Percentiles rank a stretch among this genome's conserved stretches.
Conservation (phyloP, 352 stramenopile genomes). For the Globisporangium spiculum region DNA sequence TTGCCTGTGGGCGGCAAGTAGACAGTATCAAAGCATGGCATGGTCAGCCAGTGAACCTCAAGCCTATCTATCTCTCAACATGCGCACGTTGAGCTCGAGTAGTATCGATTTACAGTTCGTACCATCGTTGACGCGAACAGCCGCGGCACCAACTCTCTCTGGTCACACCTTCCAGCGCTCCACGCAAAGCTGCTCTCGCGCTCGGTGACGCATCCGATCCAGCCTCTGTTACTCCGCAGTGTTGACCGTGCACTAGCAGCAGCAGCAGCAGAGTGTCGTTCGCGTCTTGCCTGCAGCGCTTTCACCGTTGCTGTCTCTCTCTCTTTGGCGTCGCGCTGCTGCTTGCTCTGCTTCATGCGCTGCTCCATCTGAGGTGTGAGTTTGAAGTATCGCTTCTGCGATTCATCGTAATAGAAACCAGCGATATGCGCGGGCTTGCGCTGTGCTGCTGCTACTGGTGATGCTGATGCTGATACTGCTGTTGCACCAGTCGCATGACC, state of each 20-base stretch:
- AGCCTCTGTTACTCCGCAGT: conserved; percentile 6
- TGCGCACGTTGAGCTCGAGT: background rate
- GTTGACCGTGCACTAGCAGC: background rate
- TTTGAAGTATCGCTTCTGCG: conserved; percentile 49
- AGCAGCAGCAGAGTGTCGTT: background rate
- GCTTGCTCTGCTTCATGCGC: conserved; percentile 12
- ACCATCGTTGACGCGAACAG: conserved; percentile 19
- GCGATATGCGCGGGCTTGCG: conserved; percentile 24
- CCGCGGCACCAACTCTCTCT: conserved; percentile 25
- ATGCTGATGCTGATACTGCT: background rate
- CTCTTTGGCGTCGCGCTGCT: conserved; percentile 11
- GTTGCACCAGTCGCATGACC: background rate
- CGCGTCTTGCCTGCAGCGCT: background rate
- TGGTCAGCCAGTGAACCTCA: background rate
- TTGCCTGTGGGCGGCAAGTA: background rate
- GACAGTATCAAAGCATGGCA: no score
- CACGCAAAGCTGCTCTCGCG: conserved; percentile 35
- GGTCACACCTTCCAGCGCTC: conserved; percentile 27
- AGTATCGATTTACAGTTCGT: background rate
- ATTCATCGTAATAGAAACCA: conserved; percentile 64
- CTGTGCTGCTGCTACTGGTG: background rate
- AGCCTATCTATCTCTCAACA: background rate
- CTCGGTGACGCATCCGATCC: conserved; percentile 27
- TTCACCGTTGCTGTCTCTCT: background rate
- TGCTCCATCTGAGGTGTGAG: conserved; percentile 28